Evolutionary conservation across 2,329 filamentous ascomycete genomes (phyloP).

Genomic region (Aspergillus sp.): DNA sequence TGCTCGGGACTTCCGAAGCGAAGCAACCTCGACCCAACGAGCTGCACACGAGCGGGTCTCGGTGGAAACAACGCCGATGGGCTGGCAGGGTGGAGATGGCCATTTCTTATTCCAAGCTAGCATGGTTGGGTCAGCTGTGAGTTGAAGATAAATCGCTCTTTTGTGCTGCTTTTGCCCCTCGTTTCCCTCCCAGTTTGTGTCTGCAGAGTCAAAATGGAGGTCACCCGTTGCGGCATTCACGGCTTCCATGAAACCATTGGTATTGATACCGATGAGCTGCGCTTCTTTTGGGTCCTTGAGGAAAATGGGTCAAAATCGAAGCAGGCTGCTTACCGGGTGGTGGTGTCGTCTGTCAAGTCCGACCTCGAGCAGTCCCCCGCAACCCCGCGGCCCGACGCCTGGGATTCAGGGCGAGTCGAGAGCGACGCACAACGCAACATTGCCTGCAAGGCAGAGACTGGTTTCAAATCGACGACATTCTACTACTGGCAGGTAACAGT

Average conservation of each 20-base stretch:
- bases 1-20: constrained; percentile 6
- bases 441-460: constrained; percentile 22
- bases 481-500: constrained; percentile 29
- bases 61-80: constrained; percentile 3
- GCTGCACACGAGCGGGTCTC: background rate
- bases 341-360: constrained; percentile 8
- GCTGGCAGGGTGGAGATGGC: background rate
- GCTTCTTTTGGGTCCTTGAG: constrained; percentile 29
- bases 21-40: background rate
- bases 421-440: constrained; percentile 30
- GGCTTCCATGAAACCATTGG: constrained; percentile 31
- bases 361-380: constrained; percentile 1
- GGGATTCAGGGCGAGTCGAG: constrained; percentile 28
- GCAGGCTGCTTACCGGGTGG: constrained; percentile 26
- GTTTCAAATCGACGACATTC: constrained; percentile 27
- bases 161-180: background rate
- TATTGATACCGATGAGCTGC: constrained; percentile 27
- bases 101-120: constrained; percentile 6
- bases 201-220: constrained; percentile 13
- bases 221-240: constrained; percentile 30
- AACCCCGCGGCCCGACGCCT: constrained; percentile 4
- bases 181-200: background rate
- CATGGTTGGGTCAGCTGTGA: background rate
- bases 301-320: constrained; percentile 4
- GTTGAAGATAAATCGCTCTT: background rate